These are phyloP conservation scores for Kluyveromyces sp. DNA, from an alignment of 1,139 yeast genomes.

Conservation along the genomic window DNA sequence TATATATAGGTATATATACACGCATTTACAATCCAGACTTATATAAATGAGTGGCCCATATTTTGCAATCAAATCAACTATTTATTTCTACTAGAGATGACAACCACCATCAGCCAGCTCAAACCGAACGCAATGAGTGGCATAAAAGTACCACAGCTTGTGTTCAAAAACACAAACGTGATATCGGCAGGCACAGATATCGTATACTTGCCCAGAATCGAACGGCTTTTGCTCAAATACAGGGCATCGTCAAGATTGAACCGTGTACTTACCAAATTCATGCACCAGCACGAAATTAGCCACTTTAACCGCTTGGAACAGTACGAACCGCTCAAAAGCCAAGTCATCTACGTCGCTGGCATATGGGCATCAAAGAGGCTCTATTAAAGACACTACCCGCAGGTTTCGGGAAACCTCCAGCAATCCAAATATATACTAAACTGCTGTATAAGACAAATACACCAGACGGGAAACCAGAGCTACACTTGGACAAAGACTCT, in stretches of 20 bases:
- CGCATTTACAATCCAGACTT: not conserved
- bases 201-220: conserved; percentile 24
- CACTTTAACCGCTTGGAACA: conserved; percentile 4
- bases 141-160: not conserved
- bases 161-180: conserved; percentile 5
- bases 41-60: too few relatives aligned
- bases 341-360: conserved; percentile 21
- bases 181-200: conserved; percentile 28
- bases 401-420: conserved; percentile 16
- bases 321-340: not conserved
- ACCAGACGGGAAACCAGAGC: conserved; percentile 16
- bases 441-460: conserved; percentile 18
- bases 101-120: not conserved
- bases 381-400: conserved; percentile 18
- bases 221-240: conserved; percentile 7
- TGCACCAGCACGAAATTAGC: conserved; percentile 19
- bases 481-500: conserved; percentile 11
- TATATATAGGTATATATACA: not conserved
- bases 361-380: conserved; percentile 30
- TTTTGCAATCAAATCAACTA: too few relatives aligned
- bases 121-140: not conserved
- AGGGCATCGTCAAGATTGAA: conserved; percentile 5
- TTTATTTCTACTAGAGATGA: too few relatives aligned
- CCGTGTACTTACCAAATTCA: conserved; percentile 20
- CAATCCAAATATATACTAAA: conserved; percentile 22